Evolutionary conservation across 2,329 filamentous ascomycete genomes (phyloP), one percentile per base, ranked within the genome.

Genomic region (Monosporascus sp.): DNA sequence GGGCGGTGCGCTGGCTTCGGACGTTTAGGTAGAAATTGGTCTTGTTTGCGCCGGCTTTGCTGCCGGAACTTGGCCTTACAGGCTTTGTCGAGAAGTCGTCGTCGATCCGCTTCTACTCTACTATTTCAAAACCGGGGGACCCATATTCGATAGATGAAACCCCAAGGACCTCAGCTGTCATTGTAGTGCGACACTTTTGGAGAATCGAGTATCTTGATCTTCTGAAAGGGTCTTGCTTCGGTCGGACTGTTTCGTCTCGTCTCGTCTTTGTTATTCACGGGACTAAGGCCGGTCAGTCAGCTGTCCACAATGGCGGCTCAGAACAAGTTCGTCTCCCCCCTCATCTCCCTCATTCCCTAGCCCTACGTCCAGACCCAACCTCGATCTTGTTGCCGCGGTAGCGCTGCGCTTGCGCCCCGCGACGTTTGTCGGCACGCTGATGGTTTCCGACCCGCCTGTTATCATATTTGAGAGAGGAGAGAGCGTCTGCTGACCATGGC

Each of bases 251-350:
- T 31, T 34, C 4, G 31, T 14, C 31, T 34, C 31, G 11, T 24
- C 20, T 5, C 14, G 22, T 46, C 42, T 46, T 46, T 46, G 42
- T 46, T 18, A 6, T 34, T 14, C 9, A 14, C 31, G 18, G 18
- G 17, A 18, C 48, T 52, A 52, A 20, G 14, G 41, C 24, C 31
- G 50, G 24, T 36, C 27, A 41, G 24, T 47, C 41, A 51, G 42
- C 20, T 38, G 47, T 60, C 46, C 61, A 66, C 60, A 27, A 70
- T 70, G 68, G 66, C 68, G 54, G 63, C 65, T 42, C 63, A 69
- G 51, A 70, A 70, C 52, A 65, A 59, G 68, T 70, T 64, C 57
- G 68, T 52, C 53, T 49, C 48, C 50, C 39, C 39, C 50, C 46
- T 51, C 49, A 47, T 45, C 42, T 25, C 42, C 11, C 15, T 24